phyloP scores from a whole-genome alignment of 2,329 filamentous ascomycete genomes.

The Ceratocystis harringtonii region DNA sequence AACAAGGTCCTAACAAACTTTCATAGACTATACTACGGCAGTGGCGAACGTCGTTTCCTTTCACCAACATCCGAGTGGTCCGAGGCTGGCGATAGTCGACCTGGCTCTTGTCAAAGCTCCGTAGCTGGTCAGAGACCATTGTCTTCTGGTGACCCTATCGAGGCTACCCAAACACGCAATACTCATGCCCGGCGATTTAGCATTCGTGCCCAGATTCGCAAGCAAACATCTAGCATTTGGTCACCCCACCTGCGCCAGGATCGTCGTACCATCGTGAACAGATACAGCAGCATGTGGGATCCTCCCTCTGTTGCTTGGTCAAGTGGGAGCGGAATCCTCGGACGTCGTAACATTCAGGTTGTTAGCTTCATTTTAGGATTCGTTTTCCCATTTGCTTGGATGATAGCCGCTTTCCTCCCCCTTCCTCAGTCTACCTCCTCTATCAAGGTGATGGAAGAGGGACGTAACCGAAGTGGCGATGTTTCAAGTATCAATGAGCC shows the following conservation, averaged over 20 bases:
- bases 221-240: conserved; percentile 49
- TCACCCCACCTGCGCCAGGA: conserved; percentile 58
- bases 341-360: conserved; percentile 58
- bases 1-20: not conserved
- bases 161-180: not conserved
- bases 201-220: conserved; percentile 21
- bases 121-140: conserved; percentile 33
- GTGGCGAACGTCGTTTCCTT: conserved; percentile 43
- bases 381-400: conserved; percentile 67
- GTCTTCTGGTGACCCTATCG: conserved; percentile 16
- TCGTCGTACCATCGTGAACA: conserved; percentile 33
- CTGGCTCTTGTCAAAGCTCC: conserved; percentile 31
- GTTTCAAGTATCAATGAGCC: not conserved
- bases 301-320: conserved; percentile 56
- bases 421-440: conserved; percentile 44
- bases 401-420: conserved; percentile 60
- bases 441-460: conserved; percentile 37
- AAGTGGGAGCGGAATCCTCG: conserved; percentile 43
- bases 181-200: conserved; percentile 8
- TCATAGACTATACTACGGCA: conserved; percentile 52
- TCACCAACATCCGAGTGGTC: conserved; percentile 33
- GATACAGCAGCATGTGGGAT: conserved; percentile 43
- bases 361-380: conserved; percentile 64
- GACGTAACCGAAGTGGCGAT: conserved; percentile 15
- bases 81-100: conserved; percentile 34